These are phyloP conservation scores for Rhizodiscina lignyota DNA, from an alignment of 495 filamentous ascomycete genomes.

Conservation along the genomic window DNA sequence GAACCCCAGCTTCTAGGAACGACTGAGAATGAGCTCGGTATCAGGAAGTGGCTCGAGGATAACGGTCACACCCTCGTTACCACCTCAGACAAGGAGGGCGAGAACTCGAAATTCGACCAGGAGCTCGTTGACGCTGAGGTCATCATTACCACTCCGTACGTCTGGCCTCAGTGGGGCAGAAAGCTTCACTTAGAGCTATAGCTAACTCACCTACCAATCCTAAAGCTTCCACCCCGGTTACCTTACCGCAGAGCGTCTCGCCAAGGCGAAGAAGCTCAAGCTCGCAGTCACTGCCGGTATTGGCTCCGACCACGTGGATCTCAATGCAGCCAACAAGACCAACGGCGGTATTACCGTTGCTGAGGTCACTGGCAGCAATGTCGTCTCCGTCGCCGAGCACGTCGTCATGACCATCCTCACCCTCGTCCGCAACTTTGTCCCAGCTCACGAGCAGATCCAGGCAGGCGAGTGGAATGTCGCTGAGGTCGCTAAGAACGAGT, in stretches of 20 bases:
- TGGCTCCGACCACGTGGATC: constrained; percentile 94
- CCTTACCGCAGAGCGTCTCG: constrained; percentile 87
- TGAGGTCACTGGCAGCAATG: constrained; percentile 69
- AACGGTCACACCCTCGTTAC: constrained; percentile 91
- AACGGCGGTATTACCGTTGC: constrained; percentile 96
- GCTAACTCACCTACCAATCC: too few relatives aligned
- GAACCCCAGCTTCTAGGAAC: constrained; percentile 82
- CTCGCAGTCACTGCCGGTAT: constrained; percentile 88
- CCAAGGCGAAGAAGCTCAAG: constrained; percentile 98
- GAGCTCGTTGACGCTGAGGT: constrained; percentile 93
- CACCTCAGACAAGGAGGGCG: constrained; percentile 92
- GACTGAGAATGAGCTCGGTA: constrained; percentile 92
- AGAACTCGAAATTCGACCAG: constrained; percentile 83
- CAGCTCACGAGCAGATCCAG: constrained; percentile 85
- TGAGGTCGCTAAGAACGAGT: constrained; percentile 92
- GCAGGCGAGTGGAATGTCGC: constrained; percentile 90
- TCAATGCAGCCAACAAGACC: constrained; percentile 92
- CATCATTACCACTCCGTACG: constrained; percentile 97
- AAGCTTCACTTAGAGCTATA: too few relatives aligned
- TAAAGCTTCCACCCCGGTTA: constrained; percentile 94
- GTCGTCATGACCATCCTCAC: constrained; percentile 97
- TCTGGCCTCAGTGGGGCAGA: too few relatives aligned
- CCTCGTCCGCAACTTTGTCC: constrained; percentile 95
- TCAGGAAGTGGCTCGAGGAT: constrained; percentile 92
- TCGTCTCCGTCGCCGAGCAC: constrained; percentile 36